A percentile compares a stretch with the other conserved stretches of the same genome.
phyloP scores from a whole-genome alignment of 176 grass and related monocot genomes.

The Paspalum notatum region DNA sequence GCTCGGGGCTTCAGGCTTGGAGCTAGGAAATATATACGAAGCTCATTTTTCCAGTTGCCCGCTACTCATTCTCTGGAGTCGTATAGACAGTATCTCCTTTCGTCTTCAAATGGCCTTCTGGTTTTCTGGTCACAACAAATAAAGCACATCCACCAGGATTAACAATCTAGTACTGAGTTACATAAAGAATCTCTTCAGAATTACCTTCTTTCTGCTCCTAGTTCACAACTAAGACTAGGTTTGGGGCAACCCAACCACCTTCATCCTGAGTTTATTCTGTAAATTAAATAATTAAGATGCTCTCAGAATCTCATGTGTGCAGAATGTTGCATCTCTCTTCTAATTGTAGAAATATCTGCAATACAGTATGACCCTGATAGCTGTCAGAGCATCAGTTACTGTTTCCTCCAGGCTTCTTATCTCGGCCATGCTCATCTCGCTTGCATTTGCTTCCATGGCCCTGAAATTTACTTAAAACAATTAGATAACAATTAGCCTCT shows the following conservation, averaged over 20 bases:
- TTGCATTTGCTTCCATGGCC: slow-evolving; percentile 31
- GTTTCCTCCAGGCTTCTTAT: slow-evolving; percentile 36
- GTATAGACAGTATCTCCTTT: neutral
- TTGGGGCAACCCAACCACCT: slow-evolving; percentile 4
- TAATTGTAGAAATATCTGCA: neutral
- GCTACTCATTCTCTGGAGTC: neutral
- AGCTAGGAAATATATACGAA: neutral
- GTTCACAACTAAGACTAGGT: neutral
- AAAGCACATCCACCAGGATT: neutral
- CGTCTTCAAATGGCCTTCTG: neutral
- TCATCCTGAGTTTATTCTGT: slow-evolving; percentile 38
- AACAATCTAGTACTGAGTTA: neutral
- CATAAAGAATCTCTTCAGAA: neutral
- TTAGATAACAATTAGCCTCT: neutral
- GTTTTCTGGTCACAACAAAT: neutral
- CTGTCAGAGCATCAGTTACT: slow-evolving; percentile 27
- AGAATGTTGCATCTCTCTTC: neutral
- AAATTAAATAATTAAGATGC: neutral
- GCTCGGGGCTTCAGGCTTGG: neutral
- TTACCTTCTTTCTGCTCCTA: neutral
- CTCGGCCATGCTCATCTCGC: slow-evolving; percentile 17
- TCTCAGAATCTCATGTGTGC: neutral
- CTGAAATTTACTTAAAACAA: slow-evolving; percentile 33
- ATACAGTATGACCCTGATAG: slow-evolving; percentile 31
- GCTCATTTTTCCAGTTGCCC: neutral